Percentiles rank a stretch among this genome's conserved stretches.
These are phyloP conservation scores for Sugiyamaella marilandica DNA, from an alignment of 805 yeast species.

Conservation along the genomic window DNA sequence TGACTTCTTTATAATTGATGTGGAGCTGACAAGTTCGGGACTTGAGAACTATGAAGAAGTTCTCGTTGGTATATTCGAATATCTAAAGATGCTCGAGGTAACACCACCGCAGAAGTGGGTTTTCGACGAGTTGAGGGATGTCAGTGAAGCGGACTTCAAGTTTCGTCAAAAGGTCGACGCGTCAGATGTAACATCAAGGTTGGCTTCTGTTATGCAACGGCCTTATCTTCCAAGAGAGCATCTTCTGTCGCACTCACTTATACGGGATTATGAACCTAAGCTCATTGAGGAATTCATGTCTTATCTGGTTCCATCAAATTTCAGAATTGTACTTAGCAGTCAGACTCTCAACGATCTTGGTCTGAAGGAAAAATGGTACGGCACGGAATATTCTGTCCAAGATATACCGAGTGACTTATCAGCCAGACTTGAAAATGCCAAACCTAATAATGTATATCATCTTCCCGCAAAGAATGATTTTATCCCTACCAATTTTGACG, in stretches of 20 bases:
- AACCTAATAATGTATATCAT: constrained; percentile 22
- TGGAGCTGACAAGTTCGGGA: constrained; percentile 76
- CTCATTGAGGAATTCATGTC: constrained; percentile 47
- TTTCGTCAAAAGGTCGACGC: constrained; percentile 76
- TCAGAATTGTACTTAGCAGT: constrained; percentile 52
- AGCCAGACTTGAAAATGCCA: constrained; percentile 31
- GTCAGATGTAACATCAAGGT: constrained; percentile 62
- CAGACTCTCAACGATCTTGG: constrained; percentile 48
- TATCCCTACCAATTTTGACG: constrained; percentile 72
- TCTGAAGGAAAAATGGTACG: constrained; percentile 78
- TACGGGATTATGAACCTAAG: constrained; percentile 54
- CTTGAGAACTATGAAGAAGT: constrained; percentile 54
- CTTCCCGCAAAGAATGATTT: constrained; percentile 75
- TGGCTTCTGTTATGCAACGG: constrained; percentile 60
- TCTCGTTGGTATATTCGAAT: constrained; percentile 59
- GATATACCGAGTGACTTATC: constrained; percentile 29
- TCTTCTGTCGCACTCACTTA: constrained; percentile 53
- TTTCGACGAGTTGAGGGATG: constrained; percentile 67
- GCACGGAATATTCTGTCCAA: constrained; percentile 63
- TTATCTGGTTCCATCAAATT: constrained; percentile 53
- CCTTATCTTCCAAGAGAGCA: constrained; percentile 56
- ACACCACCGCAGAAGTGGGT: constrained; percentile 73
- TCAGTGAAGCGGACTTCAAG: constrained; percentile 65
- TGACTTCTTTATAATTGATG: constrained; percentile 60
- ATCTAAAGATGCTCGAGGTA: constrained; percentile 54